Evolutionary conservation across 73 alveolate genomes (phyloP), one percentile per base, ranked within the genome.

Genomic region (Breviolum minutum): DNA sequence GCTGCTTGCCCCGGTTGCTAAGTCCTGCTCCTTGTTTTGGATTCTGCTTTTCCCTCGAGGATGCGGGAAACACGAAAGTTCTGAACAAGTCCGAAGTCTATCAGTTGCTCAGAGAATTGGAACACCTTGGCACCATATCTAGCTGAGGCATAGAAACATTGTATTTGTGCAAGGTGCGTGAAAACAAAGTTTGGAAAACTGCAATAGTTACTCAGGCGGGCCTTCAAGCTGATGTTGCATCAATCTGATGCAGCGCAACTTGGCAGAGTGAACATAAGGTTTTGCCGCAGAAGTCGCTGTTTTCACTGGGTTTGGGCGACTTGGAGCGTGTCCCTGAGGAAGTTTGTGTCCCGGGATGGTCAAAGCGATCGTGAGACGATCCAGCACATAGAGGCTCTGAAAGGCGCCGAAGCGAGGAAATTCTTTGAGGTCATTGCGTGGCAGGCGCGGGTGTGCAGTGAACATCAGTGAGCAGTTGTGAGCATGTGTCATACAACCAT

Each of bases 191-290:
- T 40, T 40, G 54, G 3, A 40, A 40, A 40, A 40, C 54, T 40
- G 0, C 54, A 40, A 40, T 40, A 40, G 54, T 40, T 40, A 40
- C n/a, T 77, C 63, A 77, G 68, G 88, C 88, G 88, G 70, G 94
- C 94, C 62, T 86, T 86, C 94, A 92, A 81, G 69, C 22, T 92
- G 80, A 92, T 92, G 98, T 22, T 92, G 90, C 98, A 92, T 32
- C 91, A 74, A 27, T 80, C 98, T 14, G 98, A 92, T 62, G 98
- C 98, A 6, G 89, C 98, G 98, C 11, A 24, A 27, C 98, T 92
- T 17, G 98, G 48, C 63, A 40, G 27, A 29, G n/a, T 68, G 77
- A 68, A 22, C 24, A 22, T 22, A 14, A 68, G 17, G 77, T 68
- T 68, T 68, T 14, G n/a, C 24, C 24, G n/a, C 8, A 1, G 77